Conservation (phyloP, 2,329 filamentous ascomycete species). For the Diplodia seriata region DNA sequence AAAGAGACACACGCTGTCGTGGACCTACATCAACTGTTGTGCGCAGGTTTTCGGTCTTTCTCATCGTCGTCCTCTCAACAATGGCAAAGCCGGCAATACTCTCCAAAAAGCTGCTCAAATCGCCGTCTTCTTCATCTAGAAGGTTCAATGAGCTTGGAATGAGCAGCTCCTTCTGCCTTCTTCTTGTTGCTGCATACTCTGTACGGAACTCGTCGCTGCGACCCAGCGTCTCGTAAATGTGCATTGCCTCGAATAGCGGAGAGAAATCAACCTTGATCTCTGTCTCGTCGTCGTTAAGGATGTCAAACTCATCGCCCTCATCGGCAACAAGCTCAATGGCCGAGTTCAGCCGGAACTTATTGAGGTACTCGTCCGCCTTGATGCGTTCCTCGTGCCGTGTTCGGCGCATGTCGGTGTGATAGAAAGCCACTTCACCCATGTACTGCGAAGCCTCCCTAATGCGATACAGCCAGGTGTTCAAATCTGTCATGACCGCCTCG, state of each 20-base stretch:
- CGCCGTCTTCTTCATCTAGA: slow-evolving; percentile 80
- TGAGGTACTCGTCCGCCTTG: slow-evolving; percentile 75
- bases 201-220: slow-evolving; percentile 89
- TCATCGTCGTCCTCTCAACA: slow-evolving; percentile 93
- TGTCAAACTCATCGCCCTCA: slow-evolving; percentile 93
- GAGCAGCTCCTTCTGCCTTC: slow-evolving; percentile 89
- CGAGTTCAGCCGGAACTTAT: slow-evolving; percentile 90
- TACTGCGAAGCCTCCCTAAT: slow-evolving; percentile 97
- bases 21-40: slow-evolving; percentile 76
- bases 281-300: slow-evolving; percentile 81
- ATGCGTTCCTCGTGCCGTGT: slow-evolving; percentile 82
- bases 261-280: slow-evolving; percentile 94
- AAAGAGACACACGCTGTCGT: slow-evolving; percentile 7
- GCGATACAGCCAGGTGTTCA: slow-evolving; percentile 95
- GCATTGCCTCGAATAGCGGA: slow-evolving; percentile 90
- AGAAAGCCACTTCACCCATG: slow-evolving; percentile 93
- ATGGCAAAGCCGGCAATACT: slow-evolving; percentile 96
- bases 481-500: slow-evolving; percentile 93
- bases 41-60: slow-evolving; percentile 80
- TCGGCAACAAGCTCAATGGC: slow-evolving; percentile 95
- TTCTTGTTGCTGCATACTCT: slow-evolving; percentile 90
- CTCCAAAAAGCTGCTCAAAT: slow-evolving; percentile 88
- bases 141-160: slow-evolving; percentile 79
- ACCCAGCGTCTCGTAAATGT: slow-evolving; percentile 94
- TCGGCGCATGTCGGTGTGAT: slow-evolving; percentile 88